phyloP scores from a whole-genome alignment of 2,329 filamentous ascomycete species.

The Verticillium tricorpus region DNA sequence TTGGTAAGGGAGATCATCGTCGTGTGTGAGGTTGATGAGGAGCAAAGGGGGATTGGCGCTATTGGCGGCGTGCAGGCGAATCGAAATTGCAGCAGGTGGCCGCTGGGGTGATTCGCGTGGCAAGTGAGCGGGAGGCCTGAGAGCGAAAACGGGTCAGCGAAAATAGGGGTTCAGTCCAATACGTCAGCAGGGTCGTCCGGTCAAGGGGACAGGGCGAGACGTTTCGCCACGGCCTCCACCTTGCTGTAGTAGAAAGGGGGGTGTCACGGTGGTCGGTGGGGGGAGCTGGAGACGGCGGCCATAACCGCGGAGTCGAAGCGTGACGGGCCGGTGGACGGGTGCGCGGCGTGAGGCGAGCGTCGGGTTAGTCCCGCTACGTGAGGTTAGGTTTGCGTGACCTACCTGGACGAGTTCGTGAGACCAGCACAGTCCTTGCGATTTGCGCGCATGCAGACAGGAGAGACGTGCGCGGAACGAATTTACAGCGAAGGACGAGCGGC shows the following conservation, averaged over 20 bases:
- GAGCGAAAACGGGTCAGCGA: not conserved
- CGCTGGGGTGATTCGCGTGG: not conserved
- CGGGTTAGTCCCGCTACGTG: not conserved
- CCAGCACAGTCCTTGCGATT: no score
- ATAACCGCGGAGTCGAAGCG: not conserved
- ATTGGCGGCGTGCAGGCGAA: not conserved
- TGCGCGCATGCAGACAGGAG: no score
- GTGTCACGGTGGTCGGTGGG: not conserved
- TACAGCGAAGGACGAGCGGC: not conserved
- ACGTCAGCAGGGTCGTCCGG: not conserved
- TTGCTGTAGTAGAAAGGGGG: not conserved
- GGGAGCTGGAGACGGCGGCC: not conserved
- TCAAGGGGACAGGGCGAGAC: no score
- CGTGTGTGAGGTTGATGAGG: constrained; percentile 5
- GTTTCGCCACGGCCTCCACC: not conserved
- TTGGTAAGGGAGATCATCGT: constrained; percentile 15
- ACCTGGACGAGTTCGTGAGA: not conserved
- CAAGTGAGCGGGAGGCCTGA: constrained; percentile 1
- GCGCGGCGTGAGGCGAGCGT: not conserved
- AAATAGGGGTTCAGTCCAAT: not conserved
- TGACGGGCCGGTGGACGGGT: not conserved
- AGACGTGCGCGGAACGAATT: not conserved
- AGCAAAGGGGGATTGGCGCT: not conserved
- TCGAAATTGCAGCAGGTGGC: not conserved
- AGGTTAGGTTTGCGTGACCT: not conserved